Base-by-base conservation (phyloP, 78 protist genomes). In the Monocercomonoides exilis region DNA sequence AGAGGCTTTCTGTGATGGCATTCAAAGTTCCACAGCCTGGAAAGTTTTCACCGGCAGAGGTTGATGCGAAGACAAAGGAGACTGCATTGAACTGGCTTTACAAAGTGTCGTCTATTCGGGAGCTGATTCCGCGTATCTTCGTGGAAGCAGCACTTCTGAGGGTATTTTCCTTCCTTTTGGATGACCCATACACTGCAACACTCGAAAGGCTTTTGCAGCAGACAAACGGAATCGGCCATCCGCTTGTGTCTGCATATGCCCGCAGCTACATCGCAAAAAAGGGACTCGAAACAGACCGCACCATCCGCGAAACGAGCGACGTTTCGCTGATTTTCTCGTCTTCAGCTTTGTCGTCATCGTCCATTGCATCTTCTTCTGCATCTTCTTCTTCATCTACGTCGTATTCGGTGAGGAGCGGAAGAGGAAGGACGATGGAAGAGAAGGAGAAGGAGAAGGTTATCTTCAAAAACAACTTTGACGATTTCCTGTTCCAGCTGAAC, bases 21-120 rank as follows among this genome's bases (percentile, higher is more conserved):
- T 79, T 79, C 82, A 21, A 6, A 21, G 5, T 32, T 4, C 42
- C 82, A 4, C 6, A 79, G 6, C 82, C 82, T 32, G 82, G 82
- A 38, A 33, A 41, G 5, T 79, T 79, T 21, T 21, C 43, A 4
- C 82, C 82, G 4, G 82, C 6, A 5, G 82, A 79, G 82, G 82
- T 79, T 21, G 21, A 79, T 21, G 4, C 6, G 5, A 21, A 21
- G 11, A 21, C 82, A 6, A 6, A 21, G 5, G 82, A 79, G 11
- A 79, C 82, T 21, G 6, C 43, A 33, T 41, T 5, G 5, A 79
- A 79, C 82, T 79, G 82, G 82, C 21, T 79, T 21, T 79, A 32
- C 42, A 79, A 79, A 21, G 36, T 79, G 6, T 6, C 82, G 82
- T 79, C 82, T 29, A 79, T 79, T 21, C 82, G 82, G n/a, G 82